A percentile compares a stretch with the other conserved stretches of the same genome.
These are phyloP conservation scores for Eucalyptus melliodora DNA, from an alignment of 345 rosid genomes.

Conservation along the genomic window DNA sequence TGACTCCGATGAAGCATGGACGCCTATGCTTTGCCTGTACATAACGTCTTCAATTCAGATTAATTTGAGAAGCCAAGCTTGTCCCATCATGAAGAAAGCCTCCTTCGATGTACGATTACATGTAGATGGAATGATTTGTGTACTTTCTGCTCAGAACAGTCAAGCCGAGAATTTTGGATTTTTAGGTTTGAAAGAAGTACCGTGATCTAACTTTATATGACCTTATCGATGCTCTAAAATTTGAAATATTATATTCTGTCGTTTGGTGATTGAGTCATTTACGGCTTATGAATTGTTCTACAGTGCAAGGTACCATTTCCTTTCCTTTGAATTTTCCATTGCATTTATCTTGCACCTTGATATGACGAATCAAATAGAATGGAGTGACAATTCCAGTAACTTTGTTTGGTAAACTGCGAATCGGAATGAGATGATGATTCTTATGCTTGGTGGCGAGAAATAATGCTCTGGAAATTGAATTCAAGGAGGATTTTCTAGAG, in stretches of 20 bases:
- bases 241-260: neutral
- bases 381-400: neutral
- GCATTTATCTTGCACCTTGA: neutral
- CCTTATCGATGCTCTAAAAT: neutral
- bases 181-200: neutral
- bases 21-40: neutral
- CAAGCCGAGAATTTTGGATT: neutral
- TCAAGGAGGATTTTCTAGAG: neutral
- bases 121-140: neutral
- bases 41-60: neutral
- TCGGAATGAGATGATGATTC: neutral
- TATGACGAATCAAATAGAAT: neutral
- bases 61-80: neutral
- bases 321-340: neutral
- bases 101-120: neutral
- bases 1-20: neutral
- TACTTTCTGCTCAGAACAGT: neutral
- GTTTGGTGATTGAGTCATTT: neutral
- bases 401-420: neutral
- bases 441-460: accelerated
- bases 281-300: neutral
- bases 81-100: neutral
- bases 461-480: neutral
- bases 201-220: neutral
- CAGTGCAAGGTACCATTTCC: neutral